These are phyloP conservation scores for Plasmopara muralis DNA, from an alignment of 352 stramenopile species.

Conservation along the genomic window DNA sequence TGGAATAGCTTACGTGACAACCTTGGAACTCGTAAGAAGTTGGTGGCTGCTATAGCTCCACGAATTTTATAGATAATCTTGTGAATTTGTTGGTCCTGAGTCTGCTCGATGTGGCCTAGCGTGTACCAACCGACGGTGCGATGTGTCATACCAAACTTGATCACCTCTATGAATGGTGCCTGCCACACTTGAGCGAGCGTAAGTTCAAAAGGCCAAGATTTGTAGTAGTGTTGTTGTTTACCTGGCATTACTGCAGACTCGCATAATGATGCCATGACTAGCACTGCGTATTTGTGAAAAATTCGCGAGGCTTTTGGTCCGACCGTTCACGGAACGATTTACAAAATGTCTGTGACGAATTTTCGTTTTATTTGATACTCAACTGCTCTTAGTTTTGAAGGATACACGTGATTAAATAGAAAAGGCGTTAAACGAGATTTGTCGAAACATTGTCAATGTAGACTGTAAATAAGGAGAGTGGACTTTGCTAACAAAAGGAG, in stretches of 20 bases:
- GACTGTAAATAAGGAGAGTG: too few species aligned
- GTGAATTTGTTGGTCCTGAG: slow-evolving; percentile 52
- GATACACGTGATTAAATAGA: too few species aligned
- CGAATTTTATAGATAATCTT: slow-evolving; percentile 78
- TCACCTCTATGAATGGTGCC: slow-evolving; percentile 80
- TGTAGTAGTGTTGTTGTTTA: not conserved
- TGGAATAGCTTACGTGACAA: not conserved
- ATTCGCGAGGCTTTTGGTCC: not conserved
- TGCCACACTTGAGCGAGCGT: slow-evolving; percentile 57
- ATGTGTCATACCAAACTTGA: slow-evolving; percentile 68
- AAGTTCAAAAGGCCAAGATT: not conserved
- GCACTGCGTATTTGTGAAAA: not conserved
- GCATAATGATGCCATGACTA: slow-evolving; percentile 23
- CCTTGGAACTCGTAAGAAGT: slow-evolving; percentile 68
- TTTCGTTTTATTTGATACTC: too few species aligned
- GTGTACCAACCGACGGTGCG: slow-evolving; percentile 41
- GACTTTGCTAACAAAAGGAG: too few species aligned
- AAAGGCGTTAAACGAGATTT: too few species aligned
- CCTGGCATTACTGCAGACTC: slow-evolving; percentile 23
- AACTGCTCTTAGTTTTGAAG: too few species aligned
- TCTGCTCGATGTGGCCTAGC: slow-evolving; percentile 66
- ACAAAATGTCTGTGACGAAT: too few species aligned
- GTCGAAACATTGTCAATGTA: too few species aligned
- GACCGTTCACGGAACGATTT: slow-evolving; percentile 17
- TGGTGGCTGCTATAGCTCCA: slow-evolving; percentile 60